Evolutionary conservation across 1,284 basidiomycete genomes (phyloP).

Genomic region (Porogramme epimiltina): DNA sequence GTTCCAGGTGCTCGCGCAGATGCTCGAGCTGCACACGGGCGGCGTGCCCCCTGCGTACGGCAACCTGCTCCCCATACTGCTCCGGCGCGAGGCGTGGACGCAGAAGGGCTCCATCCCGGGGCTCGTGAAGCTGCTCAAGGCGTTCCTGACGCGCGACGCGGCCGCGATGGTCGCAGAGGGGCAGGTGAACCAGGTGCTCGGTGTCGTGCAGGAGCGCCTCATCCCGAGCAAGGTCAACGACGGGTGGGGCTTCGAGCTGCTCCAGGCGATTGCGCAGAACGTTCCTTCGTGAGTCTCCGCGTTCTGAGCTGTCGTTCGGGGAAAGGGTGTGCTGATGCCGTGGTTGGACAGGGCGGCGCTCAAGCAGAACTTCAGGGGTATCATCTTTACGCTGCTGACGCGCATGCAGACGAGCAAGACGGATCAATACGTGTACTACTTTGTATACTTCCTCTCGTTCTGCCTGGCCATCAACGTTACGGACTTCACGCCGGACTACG

Average conservation of each 20-base stretch:
- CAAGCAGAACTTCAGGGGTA: constrained; percentile 74
- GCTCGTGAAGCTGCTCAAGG: constrained; percentile 86
- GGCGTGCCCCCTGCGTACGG: constrained; percentile 81
- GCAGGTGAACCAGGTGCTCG: constrained; percentile 82
- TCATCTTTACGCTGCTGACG: constrained; percentile 84
- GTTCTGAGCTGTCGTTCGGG: background rate
- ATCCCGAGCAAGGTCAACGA: constrained; percentile 91
- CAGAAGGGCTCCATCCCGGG: constrained; percentile 96
- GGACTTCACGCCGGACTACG: constrained; percentile 76
- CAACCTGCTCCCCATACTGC: constrained; percentile 78
- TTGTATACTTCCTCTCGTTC: constrained; percentile 81
- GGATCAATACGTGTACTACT: constrained; percentile 84
- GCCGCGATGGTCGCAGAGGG: constrained; percentile 69
- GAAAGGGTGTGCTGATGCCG: background rate
- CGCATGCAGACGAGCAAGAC: constrained; percentile 90
- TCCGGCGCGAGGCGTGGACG: constrained; percentile 90
- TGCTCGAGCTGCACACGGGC: constrained; percentile 82
- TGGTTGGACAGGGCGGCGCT: constrained; percentile 54
- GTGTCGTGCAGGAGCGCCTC: constrained; percentile 89
- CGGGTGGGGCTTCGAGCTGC: constrained; percentile 86
- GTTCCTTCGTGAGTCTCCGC: constrained; percentile 69
- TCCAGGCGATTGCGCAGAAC: constrained; percentile 77
- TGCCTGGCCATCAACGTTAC: constrained; percentile 75
- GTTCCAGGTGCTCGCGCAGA: constrained; percentile 96
- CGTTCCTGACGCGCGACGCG: constrained; percentile 80